These are phyloP conservation scores for Hymenoscyphus scutula DNA, from an alignment of 2,329 filamentous ascomycete genomes.

Conservation along the genomic window DNA sequence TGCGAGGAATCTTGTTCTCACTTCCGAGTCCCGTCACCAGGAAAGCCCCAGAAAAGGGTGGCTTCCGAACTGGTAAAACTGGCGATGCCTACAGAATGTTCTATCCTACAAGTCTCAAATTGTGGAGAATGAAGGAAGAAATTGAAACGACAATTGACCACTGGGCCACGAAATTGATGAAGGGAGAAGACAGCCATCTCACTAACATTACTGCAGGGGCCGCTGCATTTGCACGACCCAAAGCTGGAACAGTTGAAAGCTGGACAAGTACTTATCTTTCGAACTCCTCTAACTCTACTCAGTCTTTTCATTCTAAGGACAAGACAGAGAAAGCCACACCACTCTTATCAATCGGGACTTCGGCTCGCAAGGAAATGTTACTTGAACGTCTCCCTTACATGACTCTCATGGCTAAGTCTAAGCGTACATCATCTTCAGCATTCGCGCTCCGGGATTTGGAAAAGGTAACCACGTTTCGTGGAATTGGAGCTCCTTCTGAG, in stretches of 20 bases:
- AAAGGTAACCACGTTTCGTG: constrained; percentile 37
- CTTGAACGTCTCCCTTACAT: constrained; percentile 88
- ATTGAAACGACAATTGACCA: constrained; percentile 70
- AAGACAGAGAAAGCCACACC: constrained; percentile 38
- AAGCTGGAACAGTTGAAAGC: constrained; percentile 34
- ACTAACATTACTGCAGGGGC: constrained; percentile 46
- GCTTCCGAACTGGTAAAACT: constrained; percentile 38
- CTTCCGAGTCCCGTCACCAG: constrained; percentile 83
- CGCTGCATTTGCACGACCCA: constrained; percentile 48
- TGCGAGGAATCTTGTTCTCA: constrained; percentile 80
- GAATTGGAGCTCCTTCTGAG: constrained; percentile 39
- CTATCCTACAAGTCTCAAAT: constrained; percentile 78
- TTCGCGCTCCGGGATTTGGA: constrained; percentile 42
- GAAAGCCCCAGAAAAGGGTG: constrained; percentile 42
- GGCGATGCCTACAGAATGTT: constrained; percentile 83
- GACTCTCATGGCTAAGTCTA: constrained; percentile 54
- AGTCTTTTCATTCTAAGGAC: constrained; percentile 11
- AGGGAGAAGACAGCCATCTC: constrained; percentile 45
- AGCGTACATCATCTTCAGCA: constrained; percentile 28
- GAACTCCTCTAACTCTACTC: constrained; percentile 2
- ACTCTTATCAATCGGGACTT: constrained; percentile 56
- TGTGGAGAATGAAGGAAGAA: constrained; percentile 84
- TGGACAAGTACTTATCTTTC: constrained; percentile 33
- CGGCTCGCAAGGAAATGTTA: constrained; percentile 70
- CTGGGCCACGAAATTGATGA: constrained; percentile 62